Evolutionary conservation across 257 asterid species (phyloP), one percentile per base, ranked within the genome.

Genomic region (Ilex asprella): DNA sequence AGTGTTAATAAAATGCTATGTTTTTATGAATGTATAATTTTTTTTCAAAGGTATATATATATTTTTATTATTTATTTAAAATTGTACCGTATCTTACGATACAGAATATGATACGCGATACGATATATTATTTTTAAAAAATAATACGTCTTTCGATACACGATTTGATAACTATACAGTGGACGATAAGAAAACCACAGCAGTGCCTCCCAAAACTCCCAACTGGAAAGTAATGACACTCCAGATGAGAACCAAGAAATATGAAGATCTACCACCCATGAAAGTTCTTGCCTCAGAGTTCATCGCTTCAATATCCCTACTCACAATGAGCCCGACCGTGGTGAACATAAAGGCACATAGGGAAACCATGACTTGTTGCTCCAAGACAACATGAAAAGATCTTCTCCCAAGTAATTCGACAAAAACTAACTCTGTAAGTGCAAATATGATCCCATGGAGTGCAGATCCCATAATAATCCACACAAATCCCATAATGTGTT

Each of bases 331-430:
- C 15, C 98, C 98, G 8, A 91, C 66, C 8, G 98, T 81, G 0
- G 98, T 86, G 63, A 91, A 91, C 35, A 73, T 30, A 31, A 88
- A 91, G 2, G 81, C 98, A 3, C 84, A 71, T 2, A 91, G 27
- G 27, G 98, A 91, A 52, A 91, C 98, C 89, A 84, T 83, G 66
- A 86, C 84, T 78, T 91, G 98, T 75, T 91, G 96, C 80, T 91
- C 98, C 32, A 91, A 73, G 39, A 91, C 95, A 4, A 88, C 95
- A 27, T 82, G 95, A 71, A 91, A 88, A 0, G 98, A 91, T 62
- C 82, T 75, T 59, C 94, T 76, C 27, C 95, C 95, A 0, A 88
- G 80, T 51, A 76, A 44, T 62, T 80, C 27, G 27, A 50, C 21
- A n/a, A 50, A 50, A 50, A 50, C 55, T 5, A 50, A n/a, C 55